phyloP scores from a whole-genome alignment of 495 filamentous ascomycete genomes.

The Talaromyces trachyspermus region DNA sequence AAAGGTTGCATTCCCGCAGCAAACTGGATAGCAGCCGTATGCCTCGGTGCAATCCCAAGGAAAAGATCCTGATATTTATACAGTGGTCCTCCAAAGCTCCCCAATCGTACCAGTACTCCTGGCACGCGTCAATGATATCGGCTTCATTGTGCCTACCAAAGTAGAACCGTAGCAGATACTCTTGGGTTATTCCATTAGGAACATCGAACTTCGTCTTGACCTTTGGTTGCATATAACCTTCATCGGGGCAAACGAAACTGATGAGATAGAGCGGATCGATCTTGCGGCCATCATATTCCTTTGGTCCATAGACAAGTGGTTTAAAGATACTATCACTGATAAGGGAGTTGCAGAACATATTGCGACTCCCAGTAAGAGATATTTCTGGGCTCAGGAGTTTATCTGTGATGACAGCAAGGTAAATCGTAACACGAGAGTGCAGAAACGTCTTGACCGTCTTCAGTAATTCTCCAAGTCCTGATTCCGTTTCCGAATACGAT shows the following conservation, averaged over 20 bases:
- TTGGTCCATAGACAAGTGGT: neutral
- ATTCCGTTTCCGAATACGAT: neutral
- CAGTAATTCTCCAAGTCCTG: neutral
- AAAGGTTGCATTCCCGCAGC: constrained; percentile 31
- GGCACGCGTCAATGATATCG: constrained; percentile 31
- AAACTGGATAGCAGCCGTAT: constrained; percentile 22
- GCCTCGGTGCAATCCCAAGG: constrained; percentile 41
- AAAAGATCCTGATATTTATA: constrained; percentile 32
- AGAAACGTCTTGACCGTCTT: neutral
- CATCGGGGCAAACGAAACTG: constrained; percentile 27
- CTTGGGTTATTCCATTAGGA: constrained; percentile 31
- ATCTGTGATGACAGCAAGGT: neutral
- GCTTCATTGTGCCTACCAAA: constrained; percentile 26
- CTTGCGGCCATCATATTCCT: neutral
- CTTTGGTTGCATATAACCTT: constrained; percentile 8
- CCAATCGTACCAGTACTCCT: constrained; percentile 40
- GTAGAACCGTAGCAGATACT: constrained; percentile 31
- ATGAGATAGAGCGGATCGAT: constrained; percentile 24
- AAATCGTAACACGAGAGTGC: neutral
- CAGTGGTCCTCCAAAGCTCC: constrained; percentile 24
- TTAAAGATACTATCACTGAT: neutral
- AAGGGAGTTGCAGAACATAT: constrained; percentile 1
- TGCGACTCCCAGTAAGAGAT: neutral
- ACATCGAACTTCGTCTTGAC: constrained; percentile 28
- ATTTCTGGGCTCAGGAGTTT: neutral